phyloP scores from a whole-genome alignment of 768 basidiomycete species.

The Mycena floridula region DNA sequence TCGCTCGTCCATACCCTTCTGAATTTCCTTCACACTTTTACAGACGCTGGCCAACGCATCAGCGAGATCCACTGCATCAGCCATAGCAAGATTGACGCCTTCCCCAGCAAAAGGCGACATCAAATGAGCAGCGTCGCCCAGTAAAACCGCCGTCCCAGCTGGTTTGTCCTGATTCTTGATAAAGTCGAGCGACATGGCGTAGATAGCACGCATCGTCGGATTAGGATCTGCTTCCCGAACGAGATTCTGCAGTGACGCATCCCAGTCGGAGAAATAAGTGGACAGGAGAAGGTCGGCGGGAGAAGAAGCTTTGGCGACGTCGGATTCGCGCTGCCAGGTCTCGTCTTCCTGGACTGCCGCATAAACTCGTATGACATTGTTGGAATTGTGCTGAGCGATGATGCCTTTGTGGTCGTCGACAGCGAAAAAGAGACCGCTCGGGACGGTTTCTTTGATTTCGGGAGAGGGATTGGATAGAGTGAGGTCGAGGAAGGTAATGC shows the following conservation, averaged over 20 bases:
- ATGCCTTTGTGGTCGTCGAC: constrained; percentile 14
- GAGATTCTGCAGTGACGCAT: background rate
- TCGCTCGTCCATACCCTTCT: too few relatives aligned
- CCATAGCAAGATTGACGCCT: constrained; percentile 28
- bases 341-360: constrained; percentile 5
- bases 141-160: background rate
- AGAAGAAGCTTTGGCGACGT: background rate
- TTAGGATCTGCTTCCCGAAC: background rate
- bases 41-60: background rate
- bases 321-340: constrained; percentile 1
- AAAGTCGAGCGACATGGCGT: background rate
- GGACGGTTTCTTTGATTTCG: background rate
- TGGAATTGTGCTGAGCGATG: constrained; percentile 23
- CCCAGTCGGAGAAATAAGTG: constrained; percentile 2
- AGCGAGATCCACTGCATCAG: constrained; percentile 3
- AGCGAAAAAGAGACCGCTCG: constrained; percentile 5
- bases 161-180: background rate
- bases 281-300: background rate
- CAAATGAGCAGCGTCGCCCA: constrained; percentile 31
- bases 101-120: constrained; percentile 30
- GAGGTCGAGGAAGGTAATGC: constrained; percentile 5
- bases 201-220: background rate
- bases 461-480: constrained; percentile 4
- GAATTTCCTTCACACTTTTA: background rate
- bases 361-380: constrained; percentile 18